Base-by-base conservation (phyloP, 805 yeast species). In the Suhomyces kilbournensis region DNA sequence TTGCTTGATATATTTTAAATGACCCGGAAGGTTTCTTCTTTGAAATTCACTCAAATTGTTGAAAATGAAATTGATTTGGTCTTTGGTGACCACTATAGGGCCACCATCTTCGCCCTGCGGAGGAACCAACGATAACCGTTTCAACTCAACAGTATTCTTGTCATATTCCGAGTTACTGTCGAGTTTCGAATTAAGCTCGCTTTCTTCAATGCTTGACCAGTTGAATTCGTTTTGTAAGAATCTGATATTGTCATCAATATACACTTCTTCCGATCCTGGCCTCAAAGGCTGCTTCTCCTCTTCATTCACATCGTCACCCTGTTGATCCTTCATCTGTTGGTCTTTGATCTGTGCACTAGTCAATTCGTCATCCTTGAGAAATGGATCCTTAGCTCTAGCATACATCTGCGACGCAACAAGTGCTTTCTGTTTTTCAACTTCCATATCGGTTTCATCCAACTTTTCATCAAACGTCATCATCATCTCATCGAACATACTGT, bases 341-440 rank as follows among this genome's bases (percentile, higher is more conserved):
- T 74, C 77, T 34, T 62, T 66, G 48, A 74, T 75, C 53, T 74
- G 78, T 32, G 67, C 78, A 32, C 57, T 60, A 1, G 77, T 69
- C 53, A 75, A 65, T 51, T 75, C 79, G 50, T 74, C 79, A 58
- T 75, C 79, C 49, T 62, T 67, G 46, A 74, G 64, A 53, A 75
- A 72, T 15, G 64, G 60, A 44, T 63, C 65, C 23, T 56, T 59
- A 12, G 28, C 10, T 15, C 26, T 14, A 15, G 40, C 25, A 5
- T 28, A 45, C 12, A 17, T 28, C 8, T 23, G 26, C 3, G 22
- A 15, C 9, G 38, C 28, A 15, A 17, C 15, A 5, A 28, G 15
- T 12, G 48, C 22, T 17, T 20, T 28, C n/a, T 20, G 28, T 23
- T 35, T 26, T 8, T 28, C 17, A 25, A 39, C 38, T 44, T 42